phyloP scores from a whole-genome alignment of 192 early-diverging fungal genomes.

The Funneliformis mosseae region DNA sequence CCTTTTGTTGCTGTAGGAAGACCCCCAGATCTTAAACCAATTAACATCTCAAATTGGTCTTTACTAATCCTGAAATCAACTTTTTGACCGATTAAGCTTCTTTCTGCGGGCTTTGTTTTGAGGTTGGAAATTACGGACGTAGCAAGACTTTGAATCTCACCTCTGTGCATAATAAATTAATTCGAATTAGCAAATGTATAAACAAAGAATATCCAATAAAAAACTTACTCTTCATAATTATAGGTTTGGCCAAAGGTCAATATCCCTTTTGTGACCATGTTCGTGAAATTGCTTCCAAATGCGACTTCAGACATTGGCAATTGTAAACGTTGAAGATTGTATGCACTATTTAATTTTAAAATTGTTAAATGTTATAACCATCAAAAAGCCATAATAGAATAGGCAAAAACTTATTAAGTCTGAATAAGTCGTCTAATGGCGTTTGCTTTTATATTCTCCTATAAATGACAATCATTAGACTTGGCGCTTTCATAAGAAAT shows the following conservation, averaged over 20 bases:
- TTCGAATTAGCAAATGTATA: background rate
- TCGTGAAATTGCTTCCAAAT: constrained; percentile 18
- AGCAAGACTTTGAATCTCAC: constrained; percentile 14
- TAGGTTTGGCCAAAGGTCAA: constrained; percentile 2
- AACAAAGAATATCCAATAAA: background rate
- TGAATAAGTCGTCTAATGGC: constrained; percentile 24
- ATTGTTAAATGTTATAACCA: background rate
- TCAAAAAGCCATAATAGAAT: background rate
- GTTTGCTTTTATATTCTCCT: constrained; percentile 25
- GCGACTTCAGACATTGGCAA: constrained; percentile 24
- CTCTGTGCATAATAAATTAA: background rate
- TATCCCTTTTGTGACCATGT: constrained; percentile 1
- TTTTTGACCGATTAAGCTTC: constrained; percentile 24
- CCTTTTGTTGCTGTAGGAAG: constrained; percentile 11
- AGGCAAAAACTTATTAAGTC: constrained; percentile 19
- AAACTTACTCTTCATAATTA: constrained; percentile 8
- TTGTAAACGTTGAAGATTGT: constrained; percentile 18
- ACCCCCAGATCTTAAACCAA: constrained; percentile 26
- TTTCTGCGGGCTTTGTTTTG: background rate
- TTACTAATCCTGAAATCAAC: constrained; percentile 12
- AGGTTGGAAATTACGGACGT: constrained; percentile 1
- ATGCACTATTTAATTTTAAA: constrained; percentile 19
- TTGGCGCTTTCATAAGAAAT: constrained; percentile 19
- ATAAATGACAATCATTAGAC: constrained; percentile 25
- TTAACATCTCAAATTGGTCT: constrained; percentile 17